Percentiles rank a stretch among this genome's conserved stretches.
Evolutionary conservation across 805 yeast species (phyloP).

Genomic region (Barnettozyma siamensis): DNA sequence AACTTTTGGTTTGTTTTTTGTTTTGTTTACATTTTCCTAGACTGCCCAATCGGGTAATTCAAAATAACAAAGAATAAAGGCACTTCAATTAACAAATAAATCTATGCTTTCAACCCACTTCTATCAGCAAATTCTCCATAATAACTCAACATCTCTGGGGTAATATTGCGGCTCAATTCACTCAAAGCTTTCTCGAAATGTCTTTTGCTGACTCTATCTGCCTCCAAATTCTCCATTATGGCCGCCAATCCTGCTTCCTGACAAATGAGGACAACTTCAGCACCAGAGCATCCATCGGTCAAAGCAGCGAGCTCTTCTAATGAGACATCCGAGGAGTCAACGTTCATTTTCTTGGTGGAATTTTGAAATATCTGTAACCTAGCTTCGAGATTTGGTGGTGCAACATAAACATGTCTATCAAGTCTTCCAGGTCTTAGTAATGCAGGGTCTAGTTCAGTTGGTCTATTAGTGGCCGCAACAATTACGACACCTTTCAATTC

Average conservation of each 20-base stretch:
- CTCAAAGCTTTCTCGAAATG: constrained; percentile 71
- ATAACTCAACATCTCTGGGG: constrained; percentile 76
- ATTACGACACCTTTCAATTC: constrained; percentile 89
- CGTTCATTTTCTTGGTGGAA: constrained; percentile 58
- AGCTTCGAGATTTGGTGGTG: constrained; percentile 84
- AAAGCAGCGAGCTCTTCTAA: constrained; percentile 47
- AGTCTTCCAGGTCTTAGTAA: constrained; percentile 91
- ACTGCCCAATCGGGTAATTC: not conserved
- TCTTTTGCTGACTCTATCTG: constrained; percentile 44
- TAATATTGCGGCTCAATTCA: constrained; percentile 72
- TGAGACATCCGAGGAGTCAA: constrained; percentile 40
- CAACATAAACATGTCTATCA: constrained; percentile 88
- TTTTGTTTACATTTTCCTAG: constrained; percentile 2
- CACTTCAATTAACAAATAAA: no score
- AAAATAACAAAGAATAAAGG: no score
- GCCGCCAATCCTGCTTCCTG: constrained; percentile 97
- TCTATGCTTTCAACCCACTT: constrained; percentile 30
- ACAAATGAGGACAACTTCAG: constrained; percentile 85
- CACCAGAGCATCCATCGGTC: constrained; percentile 95
- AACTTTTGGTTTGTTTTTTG: not conserved
- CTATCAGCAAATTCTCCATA: constrained; percentile 46
- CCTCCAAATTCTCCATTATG: constrained; percentile 66
- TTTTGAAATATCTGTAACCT: constrained; percentile 72
- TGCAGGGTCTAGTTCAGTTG: constrained; percentile 90
- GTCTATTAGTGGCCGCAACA: constrained; percentile 95